Base-by-base conservation (phyloP, 768 basidiomycete species). In the Amanita molliuscula region DNA sequence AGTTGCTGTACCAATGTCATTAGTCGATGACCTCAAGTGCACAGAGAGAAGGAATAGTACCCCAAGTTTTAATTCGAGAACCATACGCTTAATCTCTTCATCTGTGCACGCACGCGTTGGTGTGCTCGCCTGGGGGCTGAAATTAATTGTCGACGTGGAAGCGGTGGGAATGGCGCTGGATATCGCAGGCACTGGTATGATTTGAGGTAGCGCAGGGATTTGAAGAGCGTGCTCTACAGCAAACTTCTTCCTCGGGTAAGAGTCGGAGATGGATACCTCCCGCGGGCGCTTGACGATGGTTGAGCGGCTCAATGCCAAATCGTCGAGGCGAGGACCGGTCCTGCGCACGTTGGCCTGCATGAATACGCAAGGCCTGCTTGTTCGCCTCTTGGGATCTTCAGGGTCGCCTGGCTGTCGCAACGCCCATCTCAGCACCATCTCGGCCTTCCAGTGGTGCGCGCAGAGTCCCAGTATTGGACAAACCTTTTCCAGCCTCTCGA, bases 361-460 rank as follows among this genome's bases (percentile, higher is more conserved):
- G 21, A 21, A 16, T 15, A 1, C 35, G 7, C 15, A 20, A 25
- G 47, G 47, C 25, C 8, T 36, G 36, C 25, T 41, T n/a, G 37
- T 9, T 9, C 26, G 25, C 16, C n/a, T 29, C 11, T 28, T 48
- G 2, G 48, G 48, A 48, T 48, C 38, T 21, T 40, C 37, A 26
- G 38, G 38, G 28, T 48, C 48, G 15, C 38, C 35, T 33, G 11
- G 48, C 21, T 31, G 35, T 28, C 41, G 25, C 48, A 41, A 48
- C 9, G 48, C 48, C 48, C 37, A 48, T 10, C 37, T 16, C 5
- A 48, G 20, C 13, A 48, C 38, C 36, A 31, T 31, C 38, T 48
- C 48, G 6, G 48, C 37, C 48, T 48, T 48, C 48, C 48, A 48
- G 21, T 48, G 48, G 26, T 33, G 25, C 9, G 38, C 48, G 18